Evolutionary conservation across 139 green algal genomes (phyloP).

Genomic region (Gonium pectorale): DNA sequence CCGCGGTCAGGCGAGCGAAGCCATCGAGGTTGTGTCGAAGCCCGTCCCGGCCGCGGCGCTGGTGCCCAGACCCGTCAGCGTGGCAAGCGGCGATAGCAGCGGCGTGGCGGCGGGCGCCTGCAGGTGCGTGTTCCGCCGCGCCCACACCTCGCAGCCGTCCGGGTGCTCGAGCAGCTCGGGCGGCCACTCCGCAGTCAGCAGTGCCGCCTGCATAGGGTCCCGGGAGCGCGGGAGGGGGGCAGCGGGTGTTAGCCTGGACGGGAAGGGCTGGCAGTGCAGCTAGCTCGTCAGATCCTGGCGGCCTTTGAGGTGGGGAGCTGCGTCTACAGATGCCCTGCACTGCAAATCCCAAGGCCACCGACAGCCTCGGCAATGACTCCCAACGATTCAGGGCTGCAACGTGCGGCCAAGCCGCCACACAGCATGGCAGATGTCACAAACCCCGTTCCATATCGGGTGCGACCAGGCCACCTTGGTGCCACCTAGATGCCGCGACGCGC

Average conservation of each 20-base stretch:
- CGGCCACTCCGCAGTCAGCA: constrained; percentile 18
- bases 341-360: too few relatives aligned
- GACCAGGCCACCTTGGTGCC: too few relatives aligned
- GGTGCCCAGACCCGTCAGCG: too few relatives aligned
- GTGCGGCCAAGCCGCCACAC: background rate
- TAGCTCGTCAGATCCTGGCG: background rate
- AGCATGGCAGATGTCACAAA: background rate
- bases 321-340: too few relatives aligned
- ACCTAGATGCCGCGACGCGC: background rate
- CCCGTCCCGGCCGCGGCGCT: too few relatives aligned
- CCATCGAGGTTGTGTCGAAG: too few relatives aligned
- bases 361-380: too few relatives aligned
- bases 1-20: too few relatives aligned
- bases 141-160: constrained; percentile 28
- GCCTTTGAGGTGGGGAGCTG: too few relatives aligned
- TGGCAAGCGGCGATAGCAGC: too few relatives aligned
- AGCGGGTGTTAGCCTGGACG: background rate
- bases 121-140: background rate
- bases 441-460: background rate
- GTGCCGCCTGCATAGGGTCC: background rate
- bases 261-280: background rate
- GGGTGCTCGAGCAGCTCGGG: constrained; percentile 37
- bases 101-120: background rate
- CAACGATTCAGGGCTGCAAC: too few relatives aligned
- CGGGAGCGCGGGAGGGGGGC: background rate